Conservation (phyloP, 2,329 filamentous ascomycete species). For the Trichophyton verrucosum region DNA sequence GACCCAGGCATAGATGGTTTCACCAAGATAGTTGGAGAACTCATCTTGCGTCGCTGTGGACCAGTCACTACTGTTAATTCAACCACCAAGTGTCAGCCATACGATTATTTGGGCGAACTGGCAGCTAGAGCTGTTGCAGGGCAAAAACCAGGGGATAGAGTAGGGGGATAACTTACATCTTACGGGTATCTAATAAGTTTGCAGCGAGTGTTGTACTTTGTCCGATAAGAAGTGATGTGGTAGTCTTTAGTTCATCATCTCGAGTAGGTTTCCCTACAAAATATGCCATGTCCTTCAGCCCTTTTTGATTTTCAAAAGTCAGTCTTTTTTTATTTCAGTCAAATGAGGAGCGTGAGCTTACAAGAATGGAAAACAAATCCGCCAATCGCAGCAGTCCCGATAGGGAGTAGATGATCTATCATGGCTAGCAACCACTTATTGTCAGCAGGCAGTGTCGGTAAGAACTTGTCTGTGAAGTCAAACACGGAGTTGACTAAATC, state of each 20-base stretch:
- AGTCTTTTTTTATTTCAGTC: background rate
- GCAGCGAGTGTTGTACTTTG: background rate
- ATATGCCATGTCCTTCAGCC: background rate
- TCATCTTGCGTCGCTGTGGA: background rate
- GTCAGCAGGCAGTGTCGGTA: constrained; percentile 10
- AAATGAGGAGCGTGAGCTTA: background rate
- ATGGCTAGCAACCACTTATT: constrained; percentile 9
- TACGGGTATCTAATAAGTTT: background rate
- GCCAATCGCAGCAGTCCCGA: constrained; percentile 7
- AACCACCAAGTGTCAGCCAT: background rate
- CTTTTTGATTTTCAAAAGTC: background rate
- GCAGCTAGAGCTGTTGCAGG: background rate
- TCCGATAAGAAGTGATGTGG: background rate
- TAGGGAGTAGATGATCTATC: constrained; percentile 10
- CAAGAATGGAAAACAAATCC: constrained; percentile 10
- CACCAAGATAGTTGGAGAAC: background rate
- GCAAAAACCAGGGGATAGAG: background rate
- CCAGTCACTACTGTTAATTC: background rate
- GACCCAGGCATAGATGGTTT: background rate
- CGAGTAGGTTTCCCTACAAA: background rate
- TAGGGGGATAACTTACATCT: background rate
- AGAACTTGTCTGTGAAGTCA: constrained; percentile 10
- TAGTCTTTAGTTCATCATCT: background rate
- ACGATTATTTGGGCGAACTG: background rate
- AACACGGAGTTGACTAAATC: background rate